phyloP scores from a whole-genome alignment of 257 asterid species.

The Plantago ovata region DNA sequence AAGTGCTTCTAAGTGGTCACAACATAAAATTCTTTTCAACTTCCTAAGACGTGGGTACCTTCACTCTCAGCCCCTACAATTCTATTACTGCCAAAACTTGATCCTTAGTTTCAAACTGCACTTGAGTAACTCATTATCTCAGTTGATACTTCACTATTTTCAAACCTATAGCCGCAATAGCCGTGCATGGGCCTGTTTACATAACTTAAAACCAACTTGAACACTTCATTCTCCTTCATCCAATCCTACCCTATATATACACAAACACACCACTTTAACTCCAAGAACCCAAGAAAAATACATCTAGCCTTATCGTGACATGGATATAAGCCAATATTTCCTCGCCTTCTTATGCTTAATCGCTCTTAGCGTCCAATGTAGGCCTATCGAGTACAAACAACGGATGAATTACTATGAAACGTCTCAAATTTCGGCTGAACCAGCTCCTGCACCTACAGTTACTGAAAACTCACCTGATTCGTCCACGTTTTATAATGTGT shows the following conservation, averaged over 20 bases:
- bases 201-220: slow-evolving; percentile 41
- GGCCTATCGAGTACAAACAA: slow-evolving; percentile 31
- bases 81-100: slow-evolving; percentile 31
- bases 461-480: slow-evolving; percentile 3
- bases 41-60: slow-evolving; percentile 51
- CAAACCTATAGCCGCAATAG: slow-evolving; percentile 40
- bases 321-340: slow-evolving; percentile 25
- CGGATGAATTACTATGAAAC: slow-evolving; percentile 18
- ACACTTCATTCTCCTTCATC: slow-evolving; percentile 5
- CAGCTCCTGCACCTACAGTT: slow-evolving; percentile 48
- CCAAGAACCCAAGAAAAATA: background rate
- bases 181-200: slow-evolving; percentile 28
- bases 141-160: slow-evolving; percentile 6
- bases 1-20: slow-evolving; percentile 32
- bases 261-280: background rate
- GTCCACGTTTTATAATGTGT: slow-evolving; percentile 38
- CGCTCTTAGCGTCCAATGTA: slow-evolving; percentile 27
- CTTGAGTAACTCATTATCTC: background rate
- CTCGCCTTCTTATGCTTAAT: slow-evolving; percentile 20
- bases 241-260: slow-evolving; percentile 16
- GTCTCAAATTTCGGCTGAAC: slow-evolving; percentile 53
- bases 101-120: slow-evolving; percentile 15
- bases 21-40: slow-evolving; percentile 26
- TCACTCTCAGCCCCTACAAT: slow-evolving; percentile 40
- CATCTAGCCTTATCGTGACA: slow-evolving; percentile 13